Percentiles rank a stretch among this genome's conserved stretches.
These are phyloP conservation scores for Epichloe gansuensis DNA, from an alignment of 2,329 filamentous ascomycete genomes.

Conservation along the genomic window DNA sequence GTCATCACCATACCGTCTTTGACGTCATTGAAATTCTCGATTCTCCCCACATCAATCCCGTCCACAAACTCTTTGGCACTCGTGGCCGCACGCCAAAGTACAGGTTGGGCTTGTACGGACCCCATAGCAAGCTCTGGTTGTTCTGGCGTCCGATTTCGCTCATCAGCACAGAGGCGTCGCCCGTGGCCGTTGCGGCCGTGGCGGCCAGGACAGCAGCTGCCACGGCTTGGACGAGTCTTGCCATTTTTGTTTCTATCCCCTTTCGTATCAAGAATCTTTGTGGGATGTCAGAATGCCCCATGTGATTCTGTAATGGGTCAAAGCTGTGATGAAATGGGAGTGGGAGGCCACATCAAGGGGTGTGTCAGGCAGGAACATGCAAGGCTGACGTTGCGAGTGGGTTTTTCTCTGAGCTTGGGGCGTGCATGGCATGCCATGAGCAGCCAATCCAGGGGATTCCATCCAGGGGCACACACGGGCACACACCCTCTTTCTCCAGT, in stretches of 20 bases:
- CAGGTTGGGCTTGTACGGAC: conserved; percentile 83
- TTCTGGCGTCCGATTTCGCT: conserved; percentile 40
- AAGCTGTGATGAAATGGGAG: background rate
- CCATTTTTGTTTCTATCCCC: conserved; percentile 13
- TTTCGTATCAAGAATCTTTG: background rate
- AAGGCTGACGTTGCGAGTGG: conserved; percentile 13
- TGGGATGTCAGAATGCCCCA: background rate
- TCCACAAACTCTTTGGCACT: conserved; percentile 67
- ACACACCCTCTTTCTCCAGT: too few species aligned
- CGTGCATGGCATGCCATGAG: background rate
- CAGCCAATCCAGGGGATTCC: background rate
- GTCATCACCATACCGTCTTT: conserved; percentile 48
- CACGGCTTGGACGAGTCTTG: conserved; percentile 19
- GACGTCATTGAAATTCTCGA: conserved; percentile 65
- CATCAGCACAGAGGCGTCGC: conserved; percentile 28
- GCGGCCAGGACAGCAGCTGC: conserved; percentile 18
- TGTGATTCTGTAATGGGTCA: background rate
- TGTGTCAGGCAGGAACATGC: conserved; percentile 2
- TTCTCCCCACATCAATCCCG: conserved; percentile 79
- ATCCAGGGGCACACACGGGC: too few species aligned
- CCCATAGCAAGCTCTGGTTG: conserved; percentile 89
- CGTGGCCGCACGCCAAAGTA: conserved; percentile 87
- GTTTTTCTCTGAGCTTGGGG: conserved; percentile 10
- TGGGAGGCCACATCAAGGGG: conserved; percentile 3
- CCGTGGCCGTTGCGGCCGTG: conserved; percentile 14